phyloP scores from a whole-genome alignment of 306 rosid genomes.

The Pterocarpus santalinus region DNA sequence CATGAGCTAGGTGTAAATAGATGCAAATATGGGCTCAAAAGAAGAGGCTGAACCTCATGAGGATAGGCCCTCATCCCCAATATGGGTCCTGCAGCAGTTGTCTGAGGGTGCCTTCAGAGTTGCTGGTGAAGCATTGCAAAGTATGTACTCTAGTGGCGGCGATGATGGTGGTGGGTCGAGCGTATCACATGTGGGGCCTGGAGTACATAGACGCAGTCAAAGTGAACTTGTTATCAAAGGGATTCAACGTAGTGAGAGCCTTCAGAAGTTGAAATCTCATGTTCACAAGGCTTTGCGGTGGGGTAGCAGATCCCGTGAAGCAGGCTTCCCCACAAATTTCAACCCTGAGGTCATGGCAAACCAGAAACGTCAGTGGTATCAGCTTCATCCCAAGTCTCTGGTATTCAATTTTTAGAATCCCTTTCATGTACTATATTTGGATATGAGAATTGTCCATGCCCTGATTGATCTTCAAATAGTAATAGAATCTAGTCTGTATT shows the following conservation, averaged over 20 bases:
- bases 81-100: slow-evolving; percentile 65
- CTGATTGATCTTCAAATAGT: slow-evolving; percentile 30
- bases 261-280: slow-evolving; percentile 71
- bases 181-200: slow-evolving; percentile 48
- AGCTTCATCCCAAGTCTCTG: slow-evolving; percentile 81
- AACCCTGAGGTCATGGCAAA: slow-evolving; percentile 91
- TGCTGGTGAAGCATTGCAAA: slow-evolving; percentile 70
- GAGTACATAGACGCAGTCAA: slow-evolving; percentile 67
- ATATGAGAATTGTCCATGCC: neutral
- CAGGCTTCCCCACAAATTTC: slow-evolving; percentile 47
- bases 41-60: slow-evolving; percentile 63
- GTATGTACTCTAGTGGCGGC: slow-evolving; percentile 49
- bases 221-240: slow-evolving; percentile 63
- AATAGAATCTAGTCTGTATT: neutral
- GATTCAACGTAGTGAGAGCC: slow-evolving; percentile 62
- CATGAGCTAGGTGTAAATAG: slow-evolving; percentile 58
- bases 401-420: slow-evolving; percentile 58
- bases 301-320: slow-evolving; percentile 63
- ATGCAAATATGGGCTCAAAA: slow-evolving; percentile 56
- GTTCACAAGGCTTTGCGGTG: slow-evolving; percentile 80
- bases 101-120: slow-evolving; percentile 73
- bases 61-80: slow-evolving; percentile 60
- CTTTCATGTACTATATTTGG: slow-evolving; percentile 29
- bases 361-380: slow-evolving; percentile 99
- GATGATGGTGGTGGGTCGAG: slow-evolving; percentile 44